Evolutionary conservation across 495 filamentous ascomycete species (phyloP).

Genomic region (Podospora pseudocomata): DNA sequence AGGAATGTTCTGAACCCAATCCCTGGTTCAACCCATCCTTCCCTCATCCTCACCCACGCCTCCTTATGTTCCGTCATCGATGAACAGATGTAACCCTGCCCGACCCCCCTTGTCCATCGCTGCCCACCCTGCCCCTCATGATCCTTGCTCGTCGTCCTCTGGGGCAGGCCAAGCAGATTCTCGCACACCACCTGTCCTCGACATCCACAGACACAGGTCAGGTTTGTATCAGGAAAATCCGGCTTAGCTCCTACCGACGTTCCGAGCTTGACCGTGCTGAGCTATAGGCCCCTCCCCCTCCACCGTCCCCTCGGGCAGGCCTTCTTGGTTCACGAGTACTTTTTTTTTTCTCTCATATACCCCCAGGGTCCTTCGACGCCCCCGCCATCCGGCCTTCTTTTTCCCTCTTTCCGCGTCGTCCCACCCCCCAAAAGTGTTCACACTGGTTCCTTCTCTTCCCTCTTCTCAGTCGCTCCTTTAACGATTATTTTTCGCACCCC

Average conservation of each 20-base stretch:
- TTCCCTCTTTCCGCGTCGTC: conserved; percentile 36
- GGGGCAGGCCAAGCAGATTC: conserved; percentile 42
- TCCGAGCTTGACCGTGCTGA: conserved; percentile 47
- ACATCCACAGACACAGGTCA: conserved; percentile 45
- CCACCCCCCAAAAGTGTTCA: conserved; percentile 29
- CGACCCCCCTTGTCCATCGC: conserved; percentile 32
- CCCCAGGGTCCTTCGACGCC: conserved; percentile 45
- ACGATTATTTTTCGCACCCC: conserved; percentile 26
- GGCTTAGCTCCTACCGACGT: conserved; percentile 52
- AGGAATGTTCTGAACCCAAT: conserved; percentile 15
- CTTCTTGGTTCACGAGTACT: conserved; percentile 30
- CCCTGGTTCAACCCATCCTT: conserved; percentile 25
- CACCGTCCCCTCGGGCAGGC: conserved; percentile 35
- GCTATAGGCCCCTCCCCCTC: conserved; percentile 23
- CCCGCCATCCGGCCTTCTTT: conserved; percentile 37
- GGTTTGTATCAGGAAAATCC: conserved; percentile 49
- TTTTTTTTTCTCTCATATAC: conserved; percentile 45
- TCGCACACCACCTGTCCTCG: conserved; percentile 45
- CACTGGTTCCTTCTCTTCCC: conserved; percentile 33
- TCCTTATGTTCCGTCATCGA: conserved; percentile 37
- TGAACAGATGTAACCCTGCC: conserved; percentile 45
- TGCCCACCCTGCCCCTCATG: conserved; percentile 24
- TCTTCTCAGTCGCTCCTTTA: conserved; percentile 47
- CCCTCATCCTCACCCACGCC: background rate
- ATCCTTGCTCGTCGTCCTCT: conserved; percentile 40